phyloP scores from a whole-genome alignment of 768 basidiomycete genomes.

The Phlebiopsis flavidoalba region DNA sequence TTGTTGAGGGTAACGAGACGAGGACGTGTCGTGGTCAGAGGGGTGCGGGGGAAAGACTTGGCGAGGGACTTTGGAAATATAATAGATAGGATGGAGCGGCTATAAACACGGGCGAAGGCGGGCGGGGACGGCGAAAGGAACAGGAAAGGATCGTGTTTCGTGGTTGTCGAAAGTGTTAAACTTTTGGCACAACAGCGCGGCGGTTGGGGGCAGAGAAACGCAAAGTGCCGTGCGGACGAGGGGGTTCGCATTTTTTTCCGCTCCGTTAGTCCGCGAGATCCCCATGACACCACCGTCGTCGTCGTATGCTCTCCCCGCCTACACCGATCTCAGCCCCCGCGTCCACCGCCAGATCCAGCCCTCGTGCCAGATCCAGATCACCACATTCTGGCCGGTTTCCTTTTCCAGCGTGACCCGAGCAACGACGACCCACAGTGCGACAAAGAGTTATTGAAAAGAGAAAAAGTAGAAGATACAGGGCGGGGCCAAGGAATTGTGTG shows the following conservation, averaged over 20 bases:
- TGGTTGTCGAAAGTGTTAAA: conserved; percentile 8
- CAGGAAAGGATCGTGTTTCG: conserved; percentile 2
- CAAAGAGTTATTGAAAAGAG: background rate
- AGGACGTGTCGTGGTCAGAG: background rate
- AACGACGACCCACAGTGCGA: conserved; percentile 5
- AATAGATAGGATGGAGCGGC: conserved; percentile 11
- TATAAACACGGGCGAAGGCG: conserved; percentile 3
- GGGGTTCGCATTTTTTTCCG: conserved; percentile 9
- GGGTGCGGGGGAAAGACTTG: background rate
- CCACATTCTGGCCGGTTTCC: background rate
- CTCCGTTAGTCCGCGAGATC: conserved; percentile 5
- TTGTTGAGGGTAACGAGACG: conserved; percentile 1
- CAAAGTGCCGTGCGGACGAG: conserved; percentile 2
- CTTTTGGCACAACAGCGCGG: conserved; percentile 6
- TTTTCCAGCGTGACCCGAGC: background rate
- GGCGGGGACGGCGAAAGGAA: background rate
- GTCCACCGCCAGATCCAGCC: background rate
- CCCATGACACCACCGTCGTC: background rate
- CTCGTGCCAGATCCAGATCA: background rate
- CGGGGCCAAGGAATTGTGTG: conserved; percentile 7
- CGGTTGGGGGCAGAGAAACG: background rate
- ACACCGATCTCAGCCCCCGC: background rate
- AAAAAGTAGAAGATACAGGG: conserved; percentile 1
- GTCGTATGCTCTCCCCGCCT: background rate
- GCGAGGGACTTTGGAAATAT: conserved; percentile 5